Percentiles rank a stretch among this genome's conserved stretches.
phyloP scores from a whole-genome alignment of 2,329 filamentous ascomycete species.

The Sarocladium kiliense region DNA sequence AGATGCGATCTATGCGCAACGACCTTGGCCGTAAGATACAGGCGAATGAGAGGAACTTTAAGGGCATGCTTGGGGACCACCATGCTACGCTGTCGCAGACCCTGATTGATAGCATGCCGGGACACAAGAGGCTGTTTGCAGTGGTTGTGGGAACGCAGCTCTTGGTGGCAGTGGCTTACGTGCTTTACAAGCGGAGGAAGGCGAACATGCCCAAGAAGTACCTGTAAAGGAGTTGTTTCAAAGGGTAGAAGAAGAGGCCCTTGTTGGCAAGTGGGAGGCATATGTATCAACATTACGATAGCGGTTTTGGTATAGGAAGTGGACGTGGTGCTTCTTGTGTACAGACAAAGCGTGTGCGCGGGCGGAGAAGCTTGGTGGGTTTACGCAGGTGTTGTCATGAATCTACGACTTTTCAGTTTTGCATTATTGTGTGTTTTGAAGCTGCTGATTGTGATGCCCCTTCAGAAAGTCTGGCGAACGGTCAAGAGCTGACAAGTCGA shows the following conservation, averaged over 20 bases:
- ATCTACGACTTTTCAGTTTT: background rate
- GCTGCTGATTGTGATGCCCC: background rate
- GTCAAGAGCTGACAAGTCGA: too few species aligned
- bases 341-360: background rate
- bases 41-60: slow-evolving; percentile 47
- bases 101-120: slow-evolving; percentile 41
- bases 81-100: slow-evolving; percentile 43
- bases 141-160: slow-evolving; percentile 72
- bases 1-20: slow-evolving; percentile 52
- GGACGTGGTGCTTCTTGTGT: too few species aligned
- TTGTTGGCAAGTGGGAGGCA: too few species aligned
- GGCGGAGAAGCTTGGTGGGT: background rate
- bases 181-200: slow-evolving; percentile 75
- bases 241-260: background rate
- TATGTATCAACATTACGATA: background rate
- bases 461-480: too few species aligned
- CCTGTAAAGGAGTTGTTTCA: slow-evolving; percentile 45
- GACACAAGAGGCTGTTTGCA: slow-evolving; percentile 54
- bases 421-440: background rate
- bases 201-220: slow-evolving; percentile 85
- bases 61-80: slow-evolving; percentile 46
- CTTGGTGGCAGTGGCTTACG: slow-evolving; percentile 62
- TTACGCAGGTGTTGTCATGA: background rate
- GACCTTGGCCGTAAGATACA: slow-evolving; percentile 45
- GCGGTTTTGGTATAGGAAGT: too few species aligned